phyloP scores from a whole-genome alignment of 495 filamentous ascomycete species.

The Darksidea phi region DNA sequence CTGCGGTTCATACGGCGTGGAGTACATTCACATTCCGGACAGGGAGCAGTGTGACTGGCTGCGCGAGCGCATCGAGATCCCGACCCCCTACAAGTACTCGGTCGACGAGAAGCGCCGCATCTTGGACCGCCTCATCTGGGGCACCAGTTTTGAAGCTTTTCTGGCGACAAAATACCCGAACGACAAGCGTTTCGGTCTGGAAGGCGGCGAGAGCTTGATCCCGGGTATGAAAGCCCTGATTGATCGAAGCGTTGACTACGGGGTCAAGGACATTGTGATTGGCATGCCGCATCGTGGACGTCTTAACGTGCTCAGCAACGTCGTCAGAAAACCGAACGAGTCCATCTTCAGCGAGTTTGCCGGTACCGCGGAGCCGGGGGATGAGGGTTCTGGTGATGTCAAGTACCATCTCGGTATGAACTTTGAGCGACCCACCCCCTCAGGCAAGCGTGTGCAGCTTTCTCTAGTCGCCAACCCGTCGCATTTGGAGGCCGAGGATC shows the following conservation, averaged over 20 bases:
- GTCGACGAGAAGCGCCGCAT: slow-evolving; percentile 97
- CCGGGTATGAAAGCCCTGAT: slow-evolving; percentile 99
- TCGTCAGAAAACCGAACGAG: slow-evolving; percentile 97
- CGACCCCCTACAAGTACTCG: slow-evolving; percentile 90
- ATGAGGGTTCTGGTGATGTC: slow-evolving; percentile 97
- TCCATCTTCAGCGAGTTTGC: slow-evolving; percentile 99
- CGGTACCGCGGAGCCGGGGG: slow-evolving; percentile 79
- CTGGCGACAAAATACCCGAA: slow-evolving; percentile 96
- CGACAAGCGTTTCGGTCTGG: slow-evolving; percentile 97
- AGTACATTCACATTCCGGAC: slow-evolving; percentile 98
- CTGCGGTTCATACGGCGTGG: slow-evolving; percentile 92
- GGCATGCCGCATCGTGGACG: slow-evolving; percentile 99
- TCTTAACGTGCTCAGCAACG: slow-evolving; percentile 96
- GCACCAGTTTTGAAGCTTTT: slow-evolving; percentile 93
- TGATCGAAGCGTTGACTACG: slow-evolving; percentile 95
- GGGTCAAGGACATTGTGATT: slow-evolving; percentile 97
- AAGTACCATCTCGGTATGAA: slow-evolving; percentile 99
- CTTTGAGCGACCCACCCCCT: slow-evolving; percentile 97
- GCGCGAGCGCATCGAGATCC: slow-evolving; percentile 88
- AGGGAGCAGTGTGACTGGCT: slow-evolving; percentile 98
- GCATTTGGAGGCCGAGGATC: slow-evolving; percentile 97
- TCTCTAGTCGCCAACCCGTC: slow-evolving; percentile 98
- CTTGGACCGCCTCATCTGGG: slow-evolving; percentile 96
- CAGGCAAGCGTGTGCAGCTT: slow-evolving; percentile 96
- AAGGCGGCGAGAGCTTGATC: slow-evolving; percentile 93